phyloP scores from a whole-genome alignment of 805 yeast genomes.

The Metschnikowia similis region DNA sequence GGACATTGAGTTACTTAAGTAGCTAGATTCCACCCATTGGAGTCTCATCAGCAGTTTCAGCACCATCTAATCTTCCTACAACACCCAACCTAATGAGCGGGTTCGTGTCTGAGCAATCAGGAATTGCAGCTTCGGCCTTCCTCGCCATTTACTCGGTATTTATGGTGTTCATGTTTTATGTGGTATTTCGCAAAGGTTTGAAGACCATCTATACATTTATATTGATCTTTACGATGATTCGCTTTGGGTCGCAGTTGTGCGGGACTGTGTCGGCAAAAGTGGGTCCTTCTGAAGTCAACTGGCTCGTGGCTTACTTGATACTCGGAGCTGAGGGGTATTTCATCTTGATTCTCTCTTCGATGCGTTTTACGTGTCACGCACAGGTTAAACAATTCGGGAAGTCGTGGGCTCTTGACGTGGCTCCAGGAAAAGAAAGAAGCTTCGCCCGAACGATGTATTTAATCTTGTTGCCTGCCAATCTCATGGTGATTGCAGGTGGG shows the following conservation, averaged over 20 bases:
- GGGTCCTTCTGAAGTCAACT: constrained; percentile 27
- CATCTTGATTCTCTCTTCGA: constrained; percentile 26
- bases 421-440: constrained; percentile 4
- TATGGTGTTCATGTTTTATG: constrained; percentile 15
- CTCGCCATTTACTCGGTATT: constrained; percentile 27
- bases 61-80: neutral
- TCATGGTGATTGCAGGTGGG: constrained; percentile 30
- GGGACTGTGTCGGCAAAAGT: constrained; percentile 32
- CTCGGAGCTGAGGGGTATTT: constrained; percentile 39
- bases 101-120: constrained; percentile 15
- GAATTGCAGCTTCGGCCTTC: constrained; percentile 33
- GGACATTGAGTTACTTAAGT: neutral
- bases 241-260: constrained; percentile 32
- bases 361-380: constrained; percentile 25
- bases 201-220: constrained; percentile 22
- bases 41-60: neutral
- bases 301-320: constrained; percentile 37
- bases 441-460: constrained; percentile 19
- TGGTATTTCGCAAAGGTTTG: constrained; percentile 22
- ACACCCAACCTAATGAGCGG: constrained; percentile 6
- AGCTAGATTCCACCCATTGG: neutral
- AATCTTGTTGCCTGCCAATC: constrained; percentile 31
- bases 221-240: constrained; percentile 25
- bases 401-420: constrained; percentile 22
- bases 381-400: constrained; percentile 22